phyloP scores from a whole-genome alignment of 169 alveolate genomes.

The Cryptosporidium xiaoi region DNA sequence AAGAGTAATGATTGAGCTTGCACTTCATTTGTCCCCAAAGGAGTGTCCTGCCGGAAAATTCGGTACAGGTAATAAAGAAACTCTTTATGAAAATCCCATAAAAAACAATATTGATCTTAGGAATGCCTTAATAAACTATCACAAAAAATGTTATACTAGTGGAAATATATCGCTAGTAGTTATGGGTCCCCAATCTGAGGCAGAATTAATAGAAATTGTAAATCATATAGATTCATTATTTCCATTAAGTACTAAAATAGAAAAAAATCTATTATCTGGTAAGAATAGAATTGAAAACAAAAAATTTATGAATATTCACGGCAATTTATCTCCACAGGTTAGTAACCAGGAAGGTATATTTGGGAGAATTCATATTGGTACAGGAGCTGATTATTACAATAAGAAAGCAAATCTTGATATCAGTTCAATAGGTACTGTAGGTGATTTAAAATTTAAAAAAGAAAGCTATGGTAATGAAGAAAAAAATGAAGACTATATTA shows the following conservation, averaged over 20 bases:
- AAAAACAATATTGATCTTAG: constrained; percentile 37
- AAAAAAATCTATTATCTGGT: not conserved
- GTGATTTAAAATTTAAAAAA: not conserved
- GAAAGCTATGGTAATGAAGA: not conserved
- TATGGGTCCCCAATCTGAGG: constrained; percentile 43
- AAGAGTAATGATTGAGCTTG: constrained; percentile 57
- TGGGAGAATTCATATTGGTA: constrained; percentile 10
- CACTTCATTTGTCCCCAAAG: constrained; percentile 30
- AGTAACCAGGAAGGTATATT: not conserved
- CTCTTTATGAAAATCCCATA: constrained; percentile 21
- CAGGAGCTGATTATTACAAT: not conserved
- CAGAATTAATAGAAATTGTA: constrained; percentile 17
- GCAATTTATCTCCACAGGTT: constrained; percentile 5
- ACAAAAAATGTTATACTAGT: constrained; percentile 49
- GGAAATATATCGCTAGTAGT: constrained; percentile 40
- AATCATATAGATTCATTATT: constrained; percentile 9
- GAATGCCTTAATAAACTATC: constrained; percentile 35
- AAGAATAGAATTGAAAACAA: not conserved
- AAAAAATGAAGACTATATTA: not conserved
- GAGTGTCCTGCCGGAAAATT: constrained; percentile 62
- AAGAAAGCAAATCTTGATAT: not conserved
- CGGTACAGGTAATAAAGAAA: constrained; percentile 65
- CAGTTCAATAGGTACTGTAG: not conserved
- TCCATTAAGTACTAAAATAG: not conserved
- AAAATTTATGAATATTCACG: not conserved